phyloP scores from a whole-genome alignment of 495 filamentous ascomycete genomes.

The Oidiodendron maius region DNA sequence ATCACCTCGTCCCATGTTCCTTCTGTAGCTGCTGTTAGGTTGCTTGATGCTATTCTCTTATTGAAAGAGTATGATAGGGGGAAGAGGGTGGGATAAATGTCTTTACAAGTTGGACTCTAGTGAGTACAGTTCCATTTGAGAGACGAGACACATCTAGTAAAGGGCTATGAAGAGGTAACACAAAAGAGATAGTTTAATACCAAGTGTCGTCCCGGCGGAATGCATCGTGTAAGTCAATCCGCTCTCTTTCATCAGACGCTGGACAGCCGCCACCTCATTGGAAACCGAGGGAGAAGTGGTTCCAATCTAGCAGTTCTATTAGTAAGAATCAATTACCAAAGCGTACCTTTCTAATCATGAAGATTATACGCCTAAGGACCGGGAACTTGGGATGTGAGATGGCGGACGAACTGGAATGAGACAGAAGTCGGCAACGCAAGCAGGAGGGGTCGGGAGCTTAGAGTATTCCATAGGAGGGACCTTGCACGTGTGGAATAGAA shows the following conservation, averaged over 20 bases:
- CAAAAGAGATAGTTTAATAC: conserved; percentile 44
- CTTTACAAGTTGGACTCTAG: background rate
- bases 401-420: conserved; percentile 80
- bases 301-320: conserved; percentile 46
- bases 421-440: conserved; percentile 77
- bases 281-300: conserved; percentile 79
- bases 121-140: conserved; percentile 13
- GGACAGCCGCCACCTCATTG: conserved; percentile 80
- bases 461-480: conserved; percentile 35
- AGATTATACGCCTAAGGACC: too few relatives aligned
- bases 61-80: too few relatives aligned
- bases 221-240: conserved; percentile 85
- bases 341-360: too few relatives aligned
- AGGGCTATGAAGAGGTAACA: background rate
- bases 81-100: too few relatives aligned
- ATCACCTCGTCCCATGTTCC: conserved; percentile 89
- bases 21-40: conserved; percentile 44
- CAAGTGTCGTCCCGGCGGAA: conserved; percentile 78
- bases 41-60: too few relatives aligned
- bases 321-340: background rate
- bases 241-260: conserved; percentile 73
- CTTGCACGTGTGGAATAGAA: too few relatives aligned
- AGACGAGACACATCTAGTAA: too few relatives aligned
- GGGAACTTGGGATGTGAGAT: too few relatives aligned
- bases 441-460: conserved; percentile 57